Percentiles rank a stretch among this genome's conserved stretches.
These are phyloP conservation scores for Berberis thunbergii DNA, from an alignment of 164 flowering plant genomes.

Conservation along the genomic window DNA sequence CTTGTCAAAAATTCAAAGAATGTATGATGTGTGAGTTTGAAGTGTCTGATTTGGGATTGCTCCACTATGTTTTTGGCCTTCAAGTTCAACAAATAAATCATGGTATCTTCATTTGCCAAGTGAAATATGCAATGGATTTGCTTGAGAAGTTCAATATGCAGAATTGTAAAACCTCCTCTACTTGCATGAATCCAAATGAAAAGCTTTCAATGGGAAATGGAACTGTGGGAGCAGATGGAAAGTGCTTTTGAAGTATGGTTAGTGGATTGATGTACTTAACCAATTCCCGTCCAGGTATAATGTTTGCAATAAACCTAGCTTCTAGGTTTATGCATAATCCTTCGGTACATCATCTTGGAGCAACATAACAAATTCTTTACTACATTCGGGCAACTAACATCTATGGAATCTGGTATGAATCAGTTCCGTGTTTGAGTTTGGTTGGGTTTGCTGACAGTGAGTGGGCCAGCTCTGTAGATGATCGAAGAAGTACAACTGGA, in stretches of 20 bases:
- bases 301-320: constrained; percentile 2
- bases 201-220: neutral
- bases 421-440: neutral
- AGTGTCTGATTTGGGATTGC: too few relatives aligned
- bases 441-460: constrained; percentile 1
- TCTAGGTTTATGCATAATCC: constrained; percentile 10
- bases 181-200: neutral
- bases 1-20: too few relatives aligned
- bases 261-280: constrained; percentile 6
- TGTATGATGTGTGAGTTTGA: too few relatives aligned
- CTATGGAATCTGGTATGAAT: constrained; percentile 3
- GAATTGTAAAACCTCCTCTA: neutral
- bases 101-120: too few relatives aligned
- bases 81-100: too few relatives aligned
- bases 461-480: constrained; percentile 5
- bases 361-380: constrained; percentile 7
- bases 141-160: neutral
- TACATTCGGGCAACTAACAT: constrained; percentile 1
- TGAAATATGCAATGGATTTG: neutral
- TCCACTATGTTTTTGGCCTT: too few relatives aligned
- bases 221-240: neutral
- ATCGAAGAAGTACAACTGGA: constrained; percentile 11
- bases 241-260: neutral
- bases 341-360: constrained; percentile 6
- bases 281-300: constrained; percentile 4